Conservation (phyloP, 176 grass and related monocot genomes). For the Oryza rufipogon region DNA sequence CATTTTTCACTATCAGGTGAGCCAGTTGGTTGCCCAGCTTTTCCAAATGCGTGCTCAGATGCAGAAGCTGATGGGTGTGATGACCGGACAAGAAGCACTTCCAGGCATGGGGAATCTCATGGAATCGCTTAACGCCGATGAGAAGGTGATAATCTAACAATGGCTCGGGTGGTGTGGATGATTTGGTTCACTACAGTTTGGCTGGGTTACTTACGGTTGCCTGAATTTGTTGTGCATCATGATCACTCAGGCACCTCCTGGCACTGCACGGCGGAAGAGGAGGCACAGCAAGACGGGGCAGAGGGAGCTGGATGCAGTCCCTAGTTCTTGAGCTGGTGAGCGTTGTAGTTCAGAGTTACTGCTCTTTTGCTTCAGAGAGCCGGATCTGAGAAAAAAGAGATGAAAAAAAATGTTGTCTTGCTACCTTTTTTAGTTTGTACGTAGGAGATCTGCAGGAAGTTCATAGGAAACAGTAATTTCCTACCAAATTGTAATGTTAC, state of each 20-base stretch:
- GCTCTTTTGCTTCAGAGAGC: background rate
- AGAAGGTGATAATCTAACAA: conserved; percentile 35
- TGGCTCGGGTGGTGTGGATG: background rate
- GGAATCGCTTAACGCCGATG: conserved; percentile 50
- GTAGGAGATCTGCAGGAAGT: background rate
- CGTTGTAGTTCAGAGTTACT: background rate
- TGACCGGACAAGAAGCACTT: conserved; percentile 57
- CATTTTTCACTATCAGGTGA: conserved; percentile 58
- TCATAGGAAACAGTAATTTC: background rate
- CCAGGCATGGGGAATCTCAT: conserved; percentile 53
- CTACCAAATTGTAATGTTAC: background rate
- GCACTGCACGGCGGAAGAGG: conserved; percentile 55
- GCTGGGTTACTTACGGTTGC: background rate
- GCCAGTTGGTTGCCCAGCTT: conserved; percentile 88
- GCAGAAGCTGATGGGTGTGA: conserved; percentile 59
- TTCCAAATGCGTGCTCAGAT: conserved; percentile 88
- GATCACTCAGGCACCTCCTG: conserved; percentile 46
- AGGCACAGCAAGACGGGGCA: conserved; percentile 17
- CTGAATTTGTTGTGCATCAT: conserved; percentile 11
- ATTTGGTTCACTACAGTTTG: background rate
- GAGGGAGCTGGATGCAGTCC: conserved; percentile 42
- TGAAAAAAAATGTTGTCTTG: background rate
- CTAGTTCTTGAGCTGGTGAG: conserved; percentile 38
- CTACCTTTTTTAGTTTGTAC: background rate
- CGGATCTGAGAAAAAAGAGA: background rate